Conservation (phyloP, 805 yeast genomes). For the Yarrowia osloensis region DNA sequence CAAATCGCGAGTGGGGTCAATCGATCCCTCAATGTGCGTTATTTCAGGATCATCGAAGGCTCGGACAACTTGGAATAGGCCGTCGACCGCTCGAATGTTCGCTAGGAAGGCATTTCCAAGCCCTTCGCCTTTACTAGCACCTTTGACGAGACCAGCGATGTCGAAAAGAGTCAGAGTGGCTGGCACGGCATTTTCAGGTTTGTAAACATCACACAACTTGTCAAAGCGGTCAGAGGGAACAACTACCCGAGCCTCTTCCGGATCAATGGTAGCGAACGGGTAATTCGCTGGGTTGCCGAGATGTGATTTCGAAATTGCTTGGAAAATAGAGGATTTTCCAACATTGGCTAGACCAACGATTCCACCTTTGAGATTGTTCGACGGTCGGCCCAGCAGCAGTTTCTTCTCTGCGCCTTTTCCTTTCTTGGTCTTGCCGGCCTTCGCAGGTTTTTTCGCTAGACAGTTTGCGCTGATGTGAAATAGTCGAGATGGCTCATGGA, state of each 20-base stretch:
- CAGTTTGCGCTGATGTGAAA: background rate
- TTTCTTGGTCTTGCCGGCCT: background rate
- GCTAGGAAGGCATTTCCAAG: constrained; percentile 72
- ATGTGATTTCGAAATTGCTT: constrained; percentile 60
- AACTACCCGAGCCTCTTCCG: constrained; percentile 61
- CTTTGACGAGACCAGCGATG: constrained; percentile 69
- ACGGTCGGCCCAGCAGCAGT: constrained; percentile 67
- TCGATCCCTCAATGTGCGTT: constrained; percentile 64
- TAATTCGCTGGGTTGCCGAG: constrained; percentile 68
- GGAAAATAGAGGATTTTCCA: constrained; percentile 61
- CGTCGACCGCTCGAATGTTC: constrained; percentile 71
- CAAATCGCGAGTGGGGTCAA: constrained; percentile 65
- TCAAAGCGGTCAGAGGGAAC: constrained; percentile 57
- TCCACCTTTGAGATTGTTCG: constrained; percentile 57
- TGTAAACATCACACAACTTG: constrained; percentile 50
- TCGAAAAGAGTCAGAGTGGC: constrained; percentile 61
- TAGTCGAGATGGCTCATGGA: background rate
- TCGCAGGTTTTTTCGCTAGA: background rate
- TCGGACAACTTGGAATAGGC: constrained; percentile 67
- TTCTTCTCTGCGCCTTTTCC: constrained; percentile 7
- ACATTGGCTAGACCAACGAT: constrained; percentile 66
- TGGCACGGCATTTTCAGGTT: constrained; percentile 53
- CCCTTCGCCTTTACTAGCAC: constrained; percentile 67
- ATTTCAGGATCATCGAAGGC: constrained; percentile 65
- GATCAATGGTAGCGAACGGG: constrained; percentile 77